These are phyloP conservation scores for Thinopyrum elongatum DNA, from an alignment of 176 grass and related monocot species.

Conservation along the genomic window DNA sequence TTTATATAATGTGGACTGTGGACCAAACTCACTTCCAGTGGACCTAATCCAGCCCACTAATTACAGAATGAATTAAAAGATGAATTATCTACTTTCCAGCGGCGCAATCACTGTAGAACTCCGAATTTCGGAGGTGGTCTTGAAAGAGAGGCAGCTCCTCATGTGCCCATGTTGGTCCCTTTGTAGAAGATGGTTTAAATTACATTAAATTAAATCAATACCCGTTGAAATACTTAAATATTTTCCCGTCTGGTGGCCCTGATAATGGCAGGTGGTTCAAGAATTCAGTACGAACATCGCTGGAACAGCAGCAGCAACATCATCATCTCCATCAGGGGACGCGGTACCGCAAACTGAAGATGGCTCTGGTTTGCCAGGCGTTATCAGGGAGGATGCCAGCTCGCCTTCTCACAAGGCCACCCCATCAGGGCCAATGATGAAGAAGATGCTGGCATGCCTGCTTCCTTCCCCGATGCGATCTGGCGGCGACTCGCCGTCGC, in stretches of 20 bases:
- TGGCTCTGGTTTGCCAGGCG: conserved; percentile 30
- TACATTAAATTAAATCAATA: neutral
- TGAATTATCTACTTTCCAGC: conserved; percentile 3
- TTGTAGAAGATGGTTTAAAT: neutral
- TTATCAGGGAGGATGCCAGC: conserved; percentile 24
- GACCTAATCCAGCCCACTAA: conserved; percentile 10
- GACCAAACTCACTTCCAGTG: neutral
- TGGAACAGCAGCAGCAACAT: neutral
- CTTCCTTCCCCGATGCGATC: conserved; percentile 44
- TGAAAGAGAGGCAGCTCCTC: neutral
- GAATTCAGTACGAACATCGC: conserved; percentile 57
- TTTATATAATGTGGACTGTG: conserved; percentile 14
- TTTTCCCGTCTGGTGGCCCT: neutral
- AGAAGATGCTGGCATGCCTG: conserved; percentile 51
- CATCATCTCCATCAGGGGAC: conserved; percentile 33
- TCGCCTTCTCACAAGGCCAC: conserved; percentile 35
- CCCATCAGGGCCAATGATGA: conserved; percentile 27
- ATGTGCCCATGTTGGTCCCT: neutral
- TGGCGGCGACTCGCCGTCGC: conserved; percentile 21
- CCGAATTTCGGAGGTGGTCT: neutral
- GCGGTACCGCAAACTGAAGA: conserved; percentile 47
- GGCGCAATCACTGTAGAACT: neutral
- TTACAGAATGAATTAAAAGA: neutral
- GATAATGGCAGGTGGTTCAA: conserved; percentile 58
- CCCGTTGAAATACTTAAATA: neutral